A percentile compares a stretch with the other conserved stretches of the same genome.
phyloP scores from a whole-genome alignment of 495 filamentous ascomycete genomes.

The Extremus antarcticus region DNA sequence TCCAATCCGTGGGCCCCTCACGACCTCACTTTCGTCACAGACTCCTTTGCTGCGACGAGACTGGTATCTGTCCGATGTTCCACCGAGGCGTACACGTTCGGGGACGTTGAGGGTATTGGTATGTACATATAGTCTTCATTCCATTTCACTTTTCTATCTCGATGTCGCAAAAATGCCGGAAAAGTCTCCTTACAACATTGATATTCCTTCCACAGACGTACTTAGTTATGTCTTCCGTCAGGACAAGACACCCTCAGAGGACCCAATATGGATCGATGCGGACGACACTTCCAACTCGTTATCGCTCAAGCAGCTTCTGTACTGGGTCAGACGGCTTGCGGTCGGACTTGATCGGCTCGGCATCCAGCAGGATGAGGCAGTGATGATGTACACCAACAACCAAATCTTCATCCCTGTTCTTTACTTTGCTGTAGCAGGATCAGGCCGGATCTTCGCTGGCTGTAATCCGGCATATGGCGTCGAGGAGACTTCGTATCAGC shows the following conservation, averaged over 20 bases:
- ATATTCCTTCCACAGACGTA: constrained; percentile 35
- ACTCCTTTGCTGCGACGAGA: too few relatives aligned
- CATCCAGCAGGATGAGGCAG: constrained; percentile 31
- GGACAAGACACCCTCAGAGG: constrained; percentile 27
- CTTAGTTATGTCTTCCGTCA: constrained; percentile 37
- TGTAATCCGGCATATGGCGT: constrained; percentile 30
- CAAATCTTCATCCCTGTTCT: constrained; percentile 40
- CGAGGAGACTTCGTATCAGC: constrained; percentile 25
- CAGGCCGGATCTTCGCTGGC: constrained; percentile 32
- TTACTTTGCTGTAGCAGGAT: constrained; percentile 36
- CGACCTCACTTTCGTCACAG: too few relatives aligned
- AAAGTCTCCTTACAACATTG: constrained; percentile 29
- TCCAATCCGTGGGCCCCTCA: too few relatives aligned
- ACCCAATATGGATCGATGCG: constrained; percentile 40
- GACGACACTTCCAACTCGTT: constrained; percentile 30
- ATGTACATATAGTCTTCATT: too few relatives aligned
- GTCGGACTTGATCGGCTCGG: constrained; percentile 32
- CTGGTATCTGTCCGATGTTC: too few relatives aligned
- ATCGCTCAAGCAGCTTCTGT: constrained; percentile 30
- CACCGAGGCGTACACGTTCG: too few relatives aligned
- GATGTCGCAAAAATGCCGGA: too few relatives aligned
- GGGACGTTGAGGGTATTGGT: too few relatives aligned
- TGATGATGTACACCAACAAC: constrained; percentile 37
- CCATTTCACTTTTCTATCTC: too few relatives aligned
- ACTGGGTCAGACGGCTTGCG: constrained; percentile 35